Evolutionary conservation across 2,329 filamentous ascomycete genomes (phyloP).

Genomic region (Stachybotrys chartarum): DNA sequence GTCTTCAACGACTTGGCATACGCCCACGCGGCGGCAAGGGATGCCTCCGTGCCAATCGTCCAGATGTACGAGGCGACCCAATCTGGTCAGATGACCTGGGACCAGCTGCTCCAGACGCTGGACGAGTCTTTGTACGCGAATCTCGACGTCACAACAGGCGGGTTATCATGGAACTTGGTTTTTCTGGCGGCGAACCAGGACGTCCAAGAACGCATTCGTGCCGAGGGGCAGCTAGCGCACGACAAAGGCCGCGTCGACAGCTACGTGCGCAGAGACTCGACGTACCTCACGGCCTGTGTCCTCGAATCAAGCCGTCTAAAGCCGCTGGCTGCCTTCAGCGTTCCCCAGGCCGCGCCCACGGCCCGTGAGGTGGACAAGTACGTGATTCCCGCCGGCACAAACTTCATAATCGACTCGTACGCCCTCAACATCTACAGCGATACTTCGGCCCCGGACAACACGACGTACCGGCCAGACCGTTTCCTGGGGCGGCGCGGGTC

Average conservation of each 20-base stretch:
- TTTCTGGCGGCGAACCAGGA: conserved; percentile 29
- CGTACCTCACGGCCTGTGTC: conserved; percentile 25
- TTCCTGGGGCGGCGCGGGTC: conserved; percentile 9
- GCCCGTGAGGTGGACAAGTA: conserved; percentile 19
- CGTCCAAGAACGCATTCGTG: conserved; percentile 14
- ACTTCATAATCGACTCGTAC: conserved; percentile 34
- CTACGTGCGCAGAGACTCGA: conserved; percentile 8
- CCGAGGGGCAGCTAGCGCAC: neutral
- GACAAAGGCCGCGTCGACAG: neutral
- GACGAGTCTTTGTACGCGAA: conserved; percentile 40
- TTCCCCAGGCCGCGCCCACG: neutral
- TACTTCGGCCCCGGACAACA: conserved; percentile 23
- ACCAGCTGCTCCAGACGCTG: conserved; percentile 31
- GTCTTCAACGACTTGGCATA: neutral
- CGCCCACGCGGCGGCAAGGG: neutral
- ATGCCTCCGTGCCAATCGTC: neutral
- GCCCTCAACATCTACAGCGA: conserved; percentile 31
- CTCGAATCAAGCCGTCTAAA: conserved; percentile 29
- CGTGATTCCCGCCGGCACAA: conserved; percentile 26
- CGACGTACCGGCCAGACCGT: neutral
- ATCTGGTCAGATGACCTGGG: neutral
- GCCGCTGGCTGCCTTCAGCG: conserved; percentile 14
- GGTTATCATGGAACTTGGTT: conserved; percentile 33
- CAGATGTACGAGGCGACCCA: neutral
- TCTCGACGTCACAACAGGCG: conserved; percentile 36